These are phyloP conservation scores for Populus simonii DNA, from an alignment of 345 rosid species.

Conservation along the genomic window DNA sequence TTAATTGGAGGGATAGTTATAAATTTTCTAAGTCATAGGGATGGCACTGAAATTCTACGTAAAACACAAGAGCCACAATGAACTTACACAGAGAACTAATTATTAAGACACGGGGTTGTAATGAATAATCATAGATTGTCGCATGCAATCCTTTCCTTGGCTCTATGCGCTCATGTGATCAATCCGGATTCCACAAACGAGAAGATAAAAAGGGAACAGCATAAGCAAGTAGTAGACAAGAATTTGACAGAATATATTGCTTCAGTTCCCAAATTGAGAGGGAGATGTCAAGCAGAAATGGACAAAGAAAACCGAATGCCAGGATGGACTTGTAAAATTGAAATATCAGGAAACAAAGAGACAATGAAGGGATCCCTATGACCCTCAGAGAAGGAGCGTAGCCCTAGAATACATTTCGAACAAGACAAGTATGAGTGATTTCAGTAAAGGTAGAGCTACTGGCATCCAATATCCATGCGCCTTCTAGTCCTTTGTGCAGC, in stretches of 20 bases:
- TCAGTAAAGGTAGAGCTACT: conserved; percentile 9
- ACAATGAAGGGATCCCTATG: conserved; percentile 8
- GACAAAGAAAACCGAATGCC: conserved; percentile 33
- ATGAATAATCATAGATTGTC: background rate
- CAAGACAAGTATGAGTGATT: conserved; percentile 19
- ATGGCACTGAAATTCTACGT: background rate
- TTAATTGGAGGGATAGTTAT: no score
- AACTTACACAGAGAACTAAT: background rate
- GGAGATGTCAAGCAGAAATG: conserved; percentile 38
- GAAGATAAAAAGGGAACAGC: conserved; percentile 15
- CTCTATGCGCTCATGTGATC: conserved; percentile 27
- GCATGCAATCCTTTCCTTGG: background rate
- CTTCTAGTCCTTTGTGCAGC: background rate
- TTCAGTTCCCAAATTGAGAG: conserved; percentile 22
- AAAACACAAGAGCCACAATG: background rate
- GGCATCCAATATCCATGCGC: background rate
- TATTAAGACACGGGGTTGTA: background rate
- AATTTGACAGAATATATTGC: conserved; percentile 24
- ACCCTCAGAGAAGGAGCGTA: background rate
- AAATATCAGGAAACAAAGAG: conserved; percentile 17
- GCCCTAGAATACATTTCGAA: background rate
- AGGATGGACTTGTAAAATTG: conserved; percentile 22
- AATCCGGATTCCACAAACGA: conserved; percentile 26
- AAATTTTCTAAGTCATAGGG: background rate
- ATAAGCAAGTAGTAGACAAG: conserved; percentile 10